A percentile compares a stretch with the other conserved stretches of the same genome.
phyloP scores from a whole-genome alignment of 805 yeast genomes.

The Wickerhamiella alocasiicola region DNA sequence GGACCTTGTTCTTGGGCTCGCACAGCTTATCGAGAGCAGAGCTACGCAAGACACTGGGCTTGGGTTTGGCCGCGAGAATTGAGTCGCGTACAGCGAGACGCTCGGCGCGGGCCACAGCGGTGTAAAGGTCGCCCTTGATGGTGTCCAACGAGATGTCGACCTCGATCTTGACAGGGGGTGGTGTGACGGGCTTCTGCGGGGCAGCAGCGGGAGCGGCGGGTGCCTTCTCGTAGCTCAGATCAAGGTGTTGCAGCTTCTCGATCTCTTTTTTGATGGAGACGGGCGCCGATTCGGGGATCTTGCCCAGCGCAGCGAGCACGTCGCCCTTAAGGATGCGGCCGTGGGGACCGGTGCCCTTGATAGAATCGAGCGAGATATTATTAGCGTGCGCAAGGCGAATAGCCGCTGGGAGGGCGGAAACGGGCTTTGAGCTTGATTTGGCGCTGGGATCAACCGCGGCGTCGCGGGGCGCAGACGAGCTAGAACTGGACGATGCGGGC shows the following conservation, averaged over 20 bases:
- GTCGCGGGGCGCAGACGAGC: not conserved
- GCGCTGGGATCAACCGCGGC: not conserved
- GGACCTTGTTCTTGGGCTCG: constrained; percentile 31
- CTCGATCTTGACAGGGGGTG: constrained; percentile 18
- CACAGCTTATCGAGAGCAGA: constrained; percentile 48
- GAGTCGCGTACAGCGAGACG: constrained; percentile 30
- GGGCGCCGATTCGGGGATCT: constrained; percentile 47
- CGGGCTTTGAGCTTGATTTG: not conserved
- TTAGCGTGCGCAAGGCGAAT: constrained; percentile 58
- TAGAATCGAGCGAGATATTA: constrained; percentile 54
- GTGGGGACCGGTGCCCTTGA: constrained; percentile 76
- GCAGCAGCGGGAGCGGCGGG: constrained; percentile 24
- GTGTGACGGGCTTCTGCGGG: constrained; percentile 13
- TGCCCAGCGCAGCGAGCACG: constrained; percentile 71
- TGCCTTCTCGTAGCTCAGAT: constrained; percentile 49
- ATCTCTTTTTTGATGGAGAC: constrained; percentile 43
- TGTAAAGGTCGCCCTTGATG: constrained; percentile 20
- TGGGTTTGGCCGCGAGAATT: constrained; percentile 31
- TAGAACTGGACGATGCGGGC: constrained; percentile 8
- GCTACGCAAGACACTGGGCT: constrained; percentile 37
- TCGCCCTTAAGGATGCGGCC: constrained; percentile 88
- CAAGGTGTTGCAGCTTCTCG: constrained; percentile 47
- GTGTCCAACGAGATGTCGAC: constrained; percentile 16
- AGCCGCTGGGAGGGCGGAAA: constrained; percentile 10
- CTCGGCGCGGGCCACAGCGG: constrained; percentile 30